These are phyloP conservation scores for Areca catechu DNA, from an alignment of 176 grass and related monocot genomes.

Conservation along the genomic window DNA sequence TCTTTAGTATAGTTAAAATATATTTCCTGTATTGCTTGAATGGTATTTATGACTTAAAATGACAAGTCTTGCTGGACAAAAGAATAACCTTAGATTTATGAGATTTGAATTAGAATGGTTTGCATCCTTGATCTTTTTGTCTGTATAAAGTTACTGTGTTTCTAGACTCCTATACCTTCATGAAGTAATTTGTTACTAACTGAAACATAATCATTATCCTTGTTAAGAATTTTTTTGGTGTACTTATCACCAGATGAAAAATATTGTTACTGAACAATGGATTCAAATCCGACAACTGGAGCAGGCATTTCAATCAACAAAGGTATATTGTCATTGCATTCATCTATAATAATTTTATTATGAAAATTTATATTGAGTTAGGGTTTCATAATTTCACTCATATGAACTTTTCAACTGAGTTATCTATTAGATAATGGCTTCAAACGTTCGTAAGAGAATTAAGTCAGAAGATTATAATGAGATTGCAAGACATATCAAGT, in stretches of 20 bases:
- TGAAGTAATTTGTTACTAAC: too few relatives aligned
- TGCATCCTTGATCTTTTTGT: too few relatives aligned
- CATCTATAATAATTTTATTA: constrained; percentile 1
- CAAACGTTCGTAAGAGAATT: constrained; percentile 46
- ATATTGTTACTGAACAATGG: constrained; percentile 84
- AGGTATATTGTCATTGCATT: constrained; percentile 43
- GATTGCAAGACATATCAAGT: neutral
- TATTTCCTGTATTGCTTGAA: too few relatives aligned
- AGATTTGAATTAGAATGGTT: too few relatives aligned
- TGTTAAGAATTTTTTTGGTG: constrained; percentile 8
- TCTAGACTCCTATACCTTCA: too few relatives aligned
- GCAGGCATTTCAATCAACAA: constrained; percentile 85
- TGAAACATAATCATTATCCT: too few relatives aligned
- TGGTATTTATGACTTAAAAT: too few relatives aligned
- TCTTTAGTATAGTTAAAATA: too few relatives aligned
- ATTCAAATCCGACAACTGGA: constrained; percentile 85
- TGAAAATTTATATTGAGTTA: neutral
- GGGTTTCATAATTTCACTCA: constrained; percentile 9
- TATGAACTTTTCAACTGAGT: constrained; percentile 13
- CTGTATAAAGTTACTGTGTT: too few relatives aligned
- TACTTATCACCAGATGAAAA: constrained; percentile 53
- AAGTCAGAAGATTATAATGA: neutral
- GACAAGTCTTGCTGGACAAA: too few relatives aligned
- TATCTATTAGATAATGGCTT: constrained; percentile 60
- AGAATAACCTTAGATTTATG: too few relatives aligned